A percentile compares a stretch with the other conserved stretches of the same genome.
These are phyloP conservation scores for Agastache rugosa DNA, from an alignment of 257 asterid genomes.

Conservation along the genomic window DNA sequence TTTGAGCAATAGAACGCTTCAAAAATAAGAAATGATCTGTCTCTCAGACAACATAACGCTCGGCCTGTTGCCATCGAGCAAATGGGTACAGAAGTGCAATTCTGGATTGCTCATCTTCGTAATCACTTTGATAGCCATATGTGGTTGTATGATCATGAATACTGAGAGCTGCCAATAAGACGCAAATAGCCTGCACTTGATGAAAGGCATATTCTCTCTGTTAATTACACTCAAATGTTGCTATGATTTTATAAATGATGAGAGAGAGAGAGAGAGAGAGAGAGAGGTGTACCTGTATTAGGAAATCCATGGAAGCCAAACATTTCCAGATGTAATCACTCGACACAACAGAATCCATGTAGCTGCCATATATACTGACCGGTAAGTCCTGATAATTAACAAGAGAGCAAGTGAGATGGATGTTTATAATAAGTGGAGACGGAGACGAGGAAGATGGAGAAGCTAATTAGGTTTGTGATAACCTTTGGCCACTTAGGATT, in stretches of 20 bases:
- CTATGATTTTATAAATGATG: not conserved
- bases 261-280: not conserved
- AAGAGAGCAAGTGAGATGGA: not conserved
- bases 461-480: no score
- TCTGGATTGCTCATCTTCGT: slow-evolving; percentile 33
- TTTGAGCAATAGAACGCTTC: not conserved
- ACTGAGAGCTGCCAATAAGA: slow-evolving; percentile 56
- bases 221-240: not conserved
- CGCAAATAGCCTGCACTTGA: slow-evolving; percentile 54
- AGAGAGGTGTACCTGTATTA: slow-evolving; percentile 49
- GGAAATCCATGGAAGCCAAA: slow-evolving; percentile 44
- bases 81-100: slow-evolving; percentile 41
- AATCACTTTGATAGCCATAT: slow-evolving; percentile 31
- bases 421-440: not conserved
- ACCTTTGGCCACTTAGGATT: slow-evolving; percentile 59
- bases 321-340: slow-evolving; percentile 44
- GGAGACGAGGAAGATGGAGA: not conserved
- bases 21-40: not conserved
- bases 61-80: slow-evolving; percentile 4
- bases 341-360: slow-evolving; percentile 43
- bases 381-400: slow-evolving; percentile 50
- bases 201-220: not conserved
- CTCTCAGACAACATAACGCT: slow-evolving; percentile 37
- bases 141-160: slow-evolving; percentile 29
- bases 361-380: not conserved